phyloP scores from a whole-genome alignment of 164 flowering plant species.

The Echeveria elegans region DNA sequence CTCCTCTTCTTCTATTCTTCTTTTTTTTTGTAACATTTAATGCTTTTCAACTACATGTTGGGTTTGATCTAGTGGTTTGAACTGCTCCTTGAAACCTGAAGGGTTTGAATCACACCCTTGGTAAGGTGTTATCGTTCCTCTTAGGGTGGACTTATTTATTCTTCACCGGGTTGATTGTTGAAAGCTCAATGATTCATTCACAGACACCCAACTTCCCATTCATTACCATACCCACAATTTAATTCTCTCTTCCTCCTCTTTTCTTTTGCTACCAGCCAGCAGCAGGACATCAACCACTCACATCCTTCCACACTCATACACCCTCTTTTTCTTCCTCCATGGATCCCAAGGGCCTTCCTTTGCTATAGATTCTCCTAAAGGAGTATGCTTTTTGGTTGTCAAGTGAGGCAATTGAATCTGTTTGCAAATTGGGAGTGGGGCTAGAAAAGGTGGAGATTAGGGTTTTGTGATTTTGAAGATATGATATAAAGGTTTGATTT shows the following conservation, averaged over 20 bases:
- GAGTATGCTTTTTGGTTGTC: not conserved
- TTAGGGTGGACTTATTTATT: too few species aligned
- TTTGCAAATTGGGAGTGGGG: not conserved
- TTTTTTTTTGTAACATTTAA: not conserved
- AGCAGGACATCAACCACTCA: conserved; percentile 8
- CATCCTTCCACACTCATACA: conserved; percentile 6
- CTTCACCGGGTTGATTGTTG: too few species aligned
- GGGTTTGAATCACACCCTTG: too few species aligned
- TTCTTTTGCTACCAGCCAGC: conserved; percentile 9
- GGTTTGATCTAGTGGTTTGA: too few species aligned
- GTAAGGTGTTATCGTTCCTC: too few species aligned
- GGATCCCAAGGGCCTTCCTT: not conserved
- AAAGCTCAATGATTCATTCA: conserved; percentile 25
- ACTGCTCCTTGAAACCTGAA: too few species aligned
- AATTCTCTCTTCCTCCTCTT: conserved; percentile 23
- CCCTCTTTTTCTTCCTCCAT: not conserved
- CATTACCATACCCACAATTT: conserved; percentile 21
- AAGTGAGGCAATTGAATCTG: not conserved
- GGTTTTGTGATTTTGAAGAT: not conserved
- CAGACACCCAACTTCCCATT: conserved; percentile 41
- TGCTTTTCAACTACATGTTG: conserved; percentile 2
- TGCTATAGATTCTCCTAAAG: not conserved
- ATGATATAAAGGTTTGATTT: not conserved
- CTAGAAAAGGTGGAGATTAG: not conserved
- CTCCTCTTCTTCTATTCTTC: not conserved